Percentiles rank a stretch among this genome's conserved stretches.
Evolutionary conservation across 129 eudicot genomes (phyloP).

Genomic region (Flaveria ramosissima): DNA sequence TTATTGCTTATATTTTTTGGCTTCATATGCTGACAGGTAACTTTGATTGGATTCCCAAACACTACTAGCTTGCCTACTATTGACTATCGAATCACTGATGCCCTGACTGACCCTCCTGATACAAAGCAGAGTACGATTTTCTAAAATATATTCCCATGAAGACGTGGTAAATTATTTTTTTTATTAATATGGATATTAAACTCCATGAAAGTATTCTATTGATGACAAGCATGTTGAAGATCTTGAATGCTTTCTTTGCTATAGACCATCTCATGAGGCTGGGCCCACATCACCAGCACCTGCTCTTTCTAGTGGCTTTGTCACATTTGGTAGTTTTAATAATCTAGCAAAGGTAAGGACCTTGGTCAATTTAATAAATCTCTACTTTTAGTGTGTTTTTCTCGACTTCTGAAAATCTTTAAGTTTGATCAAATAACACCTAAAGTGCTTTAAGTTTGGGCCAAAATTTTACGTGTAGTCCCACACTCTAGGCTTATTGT

Average conservation of each 20-base stretch:
- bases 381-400: not conserved
- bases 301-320: conserved; percentile 82
- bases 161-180: conserved; percentile 19
- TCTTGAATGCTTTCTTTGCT: conserved; percentile 81
- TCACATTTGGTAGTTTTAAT: conserved; percentile 95
- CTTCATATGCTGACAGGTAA: conserved; percentile 60
- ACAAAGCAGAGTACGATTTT: conserved; percentile 68
- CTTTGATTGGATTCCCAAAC: conserved; percentile 98
- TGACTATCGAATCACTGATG: conserved; percentile 88
- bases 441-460: conserved; percentile 94
- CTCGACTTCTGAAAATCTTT: conserved; percentile 16
- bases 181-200: conserved; percentile 20
- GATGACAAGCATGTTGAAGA: conserved; percentile 88
- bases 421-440: conserved; percentile 72
- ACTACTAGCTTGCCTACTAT: conserved; percentile 97
- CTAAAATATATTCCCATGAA: conserved; percentile 8
- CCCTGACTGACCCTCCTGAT: conserved; percentile 84
- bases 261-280: conserved; percentile 95
- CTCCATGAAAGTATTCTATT: conserved; percentile 19
- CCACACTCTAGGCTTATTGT: conserved; percentile 93
- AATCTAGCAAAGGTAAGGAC: conserved; percentile 89
- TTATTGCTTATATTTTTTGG: conserved; percentile 24
- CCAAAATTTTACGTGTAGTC: conserved; percentile 79
- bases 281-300: conserved; percentile 86
- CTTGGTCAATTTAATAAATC: not conserved